Conservation (phyloP, 2,329 filamentous ascomycete genomes). For the Penicillium occitanis region DNA sequence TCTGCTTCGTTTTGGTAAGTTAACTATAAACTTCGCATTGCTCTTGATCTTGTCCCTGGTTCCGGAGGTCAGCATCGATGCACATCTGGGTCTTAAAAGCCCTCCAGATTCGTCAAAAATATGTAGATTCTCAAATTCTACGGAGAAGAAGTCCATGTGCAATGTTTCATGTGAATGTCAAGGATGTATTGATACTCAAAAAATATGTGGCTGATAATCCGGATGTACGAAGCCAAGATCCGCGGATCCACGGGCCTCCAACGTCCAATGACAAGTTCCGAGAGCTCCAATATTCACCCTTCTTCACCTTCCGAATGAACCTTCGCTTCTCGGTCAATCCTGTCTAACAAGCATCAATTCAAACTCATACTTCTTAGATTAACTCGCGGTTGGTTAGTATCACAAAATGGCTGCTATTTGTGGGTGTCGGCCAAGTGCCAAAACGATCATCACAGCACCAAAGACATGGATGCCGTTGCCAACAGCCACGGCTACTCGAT, state of each 20-base stretch:
- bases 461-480: neutral
- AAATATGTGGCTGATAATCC: neutral
- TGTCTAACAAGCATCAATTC: neutral
- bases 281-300: neutral
- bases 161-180: neutral
- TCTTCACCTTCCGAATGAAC: neutral
- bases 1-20: neutral
- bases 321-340: neutral
- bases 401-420: slow-evolving; percentile 11
- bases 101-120: neutral
- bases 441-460: slow-evolving; percentile 6
- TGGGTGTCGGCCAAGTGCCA: slow-evolving; percentile 7
- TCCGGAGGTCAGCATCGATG: neutral
- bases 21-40: neutral
- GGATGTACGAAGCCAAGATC: neutral
- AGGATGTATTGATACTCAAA: neutral
- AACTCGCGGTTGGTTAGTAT: neutral
- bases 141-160: neutral
- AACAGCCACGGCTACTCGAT: neutral
- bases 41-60: neutral
- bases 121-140: neutral
- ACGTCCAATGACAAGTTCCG: neutral
- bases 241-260: neutral
- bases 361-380: neutral
- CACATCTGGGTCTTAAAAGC: neutral